Evolutionary conservation across 75 land plant species (phyloP).

Genomic region (Selaginella tamariscina): DNA sequence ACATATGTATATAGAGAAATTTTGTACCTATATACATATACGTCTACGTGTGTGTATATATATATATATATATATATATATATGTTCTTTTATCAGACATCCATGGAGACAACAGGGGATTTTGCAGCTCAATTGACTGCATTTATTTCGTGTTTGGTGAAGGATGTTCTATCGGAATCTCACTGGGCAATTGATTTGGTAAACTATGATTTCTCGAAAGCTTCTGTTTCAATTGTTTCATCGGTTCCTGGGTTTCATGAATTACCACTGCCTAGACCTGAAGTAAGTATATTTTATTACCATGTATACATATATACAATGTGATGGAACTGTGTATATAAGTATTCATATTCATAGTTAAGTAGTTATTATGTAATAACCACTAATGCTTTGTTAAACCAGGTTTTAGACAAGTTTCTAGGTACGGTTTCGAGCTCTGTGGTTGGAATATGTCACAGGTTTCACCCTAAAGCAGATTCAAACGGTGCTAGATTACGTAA

Average conservation of each 20-base stretch:
- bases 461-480: slow-evolving; percentile 34
- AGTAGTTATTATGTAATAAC: background rate
- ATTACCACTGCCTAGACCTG: background rate
- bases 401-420: slow-evolving; percentile 20
- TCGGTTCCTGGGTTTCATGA: slow-evolving; percentile 64
- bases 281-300: slow-evolving; percentile 9
- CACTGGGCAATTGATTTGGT: slow-evolving; percentile 57
- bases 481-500: slow-evolving; percentile 40
- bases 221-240: slow-evolving; percentile 45
- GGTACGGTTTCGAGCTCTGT: slow-evolving; percentile 53
- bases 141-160: slow-evolving; percentile 50
- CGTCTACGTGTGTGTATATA: too few species aligned
- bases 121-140: slow-evolving; percentile 71
- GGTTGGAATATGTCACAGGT: slow-evolving; percentile 54
- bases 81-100: too few species aligned
- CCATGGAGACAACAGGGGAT: slow-evolving; percentile 23
- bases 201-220: slow-evolving; percentile 46
- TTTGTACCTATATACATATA: too few species aligned
- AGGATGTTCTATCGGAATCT: slow-evolving; percentile 56
- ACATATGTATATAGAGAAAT: too few species aligned
- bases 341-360: background rate
- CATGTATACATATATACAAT: slow-evolving; percentile 24
- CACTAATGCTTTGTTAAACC: background rate
- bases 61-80: too few species aligned
- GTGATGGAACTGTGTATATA: background rate